phyloP scores from a whole-genome alignment of 2,329 filamentous ascomycete species.

The Exophiala dermatitidis region DNA sequence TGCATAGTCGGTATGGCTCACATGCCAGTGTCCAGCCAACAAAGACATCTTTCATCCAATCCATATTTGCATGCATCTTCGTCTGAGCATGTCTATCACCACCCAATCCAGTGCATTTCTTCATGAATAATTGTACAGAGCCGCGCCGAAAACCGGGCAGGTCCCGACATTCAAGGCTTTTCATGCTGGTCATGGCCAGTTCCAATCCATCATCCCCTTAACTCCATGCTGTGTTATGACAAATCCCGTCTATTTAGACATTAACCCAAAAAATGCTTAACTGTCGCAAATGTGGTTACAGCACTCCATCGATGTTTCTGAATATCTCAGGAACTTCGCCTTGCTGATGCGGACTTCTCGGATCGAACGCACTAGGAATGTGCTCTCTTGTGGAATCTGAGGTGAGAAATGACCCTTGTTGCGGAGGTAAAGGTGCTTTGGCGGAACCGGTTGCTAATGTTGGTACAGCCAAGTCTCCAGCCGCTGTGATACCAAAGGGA shows the following conservation, averaged over 20 bases:
- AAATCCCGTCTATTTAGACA: slow-evolving; percentile 18
- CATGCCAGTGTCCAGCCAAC: neutral
- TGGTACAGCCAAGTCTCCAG: slow-evolving; percentile 30
- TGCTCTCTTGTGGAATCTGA: slow-evolving; percentile 1
- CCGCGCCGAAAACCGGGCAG: neutral
- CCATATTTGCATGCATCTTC: slow-evolving; percentile 4
- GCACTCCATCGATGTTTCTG: slow-evolving; percentile 26
- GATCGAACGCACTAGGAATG: slow-evolving; percentile 18
- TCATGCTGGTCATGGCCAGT: slow-evolving; percentile 8
- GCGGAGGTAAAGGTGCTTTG: slow-evolving; percentile 10
- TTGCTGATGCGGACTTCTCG: slow-evolving; percentile 27
- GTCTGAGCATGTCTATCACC: slow-evolving; percentile 1
- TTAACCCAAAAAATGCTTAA: slow-evolving; percentile 13
- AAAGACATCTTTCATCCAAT: slow-evolving; percentile 3
- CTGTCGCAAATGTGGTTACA: slow-evolving; percentile 17
- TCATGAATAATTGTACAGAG: slow-evolving; percentile 22
- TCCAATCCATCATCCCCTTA: slow-evolving; percentile 9
- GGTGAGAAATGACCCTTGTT: slow-evolving; percentile 2
- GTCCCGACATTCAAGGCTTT: neutral
- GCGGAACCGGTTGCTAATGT: neutral
- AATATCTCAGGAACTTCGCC: slow-evolving; percentile 25
- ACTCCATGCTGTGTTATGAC: slow-evolving; percentile 21
- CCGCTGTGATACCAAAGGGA: slow-evolving; percentile 33
- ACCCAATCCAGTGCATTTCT: slow-evolving; percentile 6
- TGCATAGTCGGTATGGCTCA: neutral